Percentiles rank a stretch among this genome's conserved stretches.
Conservation (phyloP, 305 asterid genomes). For the Fraxinus dipetala region DNA sequence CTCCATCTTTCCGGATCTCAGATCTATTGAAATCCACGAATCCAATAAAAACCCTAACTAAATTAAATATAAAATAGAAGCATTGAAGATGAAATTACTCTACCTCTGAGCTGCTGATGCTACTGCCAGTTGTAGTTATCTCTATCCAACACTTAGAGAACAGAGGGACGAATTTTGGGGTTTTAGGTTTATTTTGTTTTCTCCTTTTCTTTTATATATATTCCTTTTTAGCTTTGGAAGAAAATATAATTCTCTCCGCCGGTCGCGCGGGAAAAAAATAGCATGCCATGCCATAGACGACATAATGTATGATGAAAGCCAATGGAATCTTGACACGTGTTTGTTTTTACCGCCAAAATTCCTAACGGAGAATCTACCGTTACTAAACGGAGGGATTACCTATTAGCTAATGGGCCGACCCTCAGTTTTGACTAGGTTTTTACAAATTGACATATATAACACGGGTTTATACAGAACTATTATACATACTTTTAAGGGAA, state of each 20-base stretch:
- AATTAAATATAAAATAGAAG: neutral
- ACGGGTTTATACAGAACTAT: neutral
- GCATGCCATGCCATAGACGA: constrained; percentile 49
- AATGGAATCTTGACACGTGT: constrained; percentile 29
- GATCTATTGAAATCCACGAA: constrained; percentile 17
- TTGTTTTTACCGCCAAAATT: constrained; percentile 49
- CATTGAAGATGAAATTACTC: neutral
- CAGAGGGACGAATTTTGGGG: constrained; percentile 1
- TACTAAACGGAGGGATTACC: constrained; percentile 22
- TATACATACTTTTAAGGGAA: neutral
- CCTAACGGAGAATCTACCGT: constrained; percentile 18
- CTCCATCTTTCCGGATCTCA: constrained; percentile 31
- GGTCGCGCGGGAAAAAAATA: constrained; percentile 54
- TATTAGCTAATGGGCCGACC: neutral
- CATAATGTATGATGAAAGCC: constrained; percentile 31
- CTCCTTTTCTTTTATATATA: neutral
- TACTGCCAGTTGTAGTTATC: neutral
- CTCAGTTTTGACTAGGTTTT: neutral
- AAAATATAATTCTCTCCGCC: constrained; percentile 28
- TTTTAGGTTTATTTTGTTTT: constrained; percentile 18
- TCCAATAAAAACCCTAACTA: constrained; percentile 16
- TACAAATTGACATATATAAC: neutral
- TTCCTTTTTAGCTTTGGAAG: constrained; percentile 24
- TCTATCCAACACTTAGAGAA: neutral
- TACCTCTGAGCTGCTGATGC: neutral